Evolutionary conservation across 805 yeast species (phyloP), one percentile per base, ranked within the genome.

Genomic region (Yarrowia yakushimensis): DNA sequence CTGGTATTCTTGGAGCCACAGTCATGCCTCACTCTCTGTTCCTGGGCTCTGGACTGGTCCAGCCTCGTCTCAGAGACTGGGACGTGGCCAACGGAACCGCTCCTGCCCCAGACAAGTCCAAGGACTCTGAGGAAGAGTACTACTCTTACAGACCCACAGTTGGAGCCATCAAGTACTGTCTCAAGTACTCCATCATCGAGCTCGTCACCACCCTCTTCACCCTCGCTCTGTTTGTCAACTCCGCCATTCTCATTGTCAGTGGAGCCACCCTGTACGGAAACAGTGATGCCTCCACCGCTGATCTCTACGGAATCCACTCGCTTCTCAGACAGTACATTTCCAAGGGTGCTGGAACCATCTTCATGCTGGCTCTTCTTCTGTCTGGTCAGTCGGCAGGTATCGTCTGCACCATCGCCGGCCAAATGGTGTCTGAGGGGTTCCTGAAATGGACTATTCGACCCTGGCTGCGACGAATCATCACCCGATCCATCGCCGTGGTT

Each of bases 21-120:
- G 93, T 92, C 25, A 91, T 91, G 97, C 97, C 97, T 8, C 97
- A 92, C 71, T 87, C 94, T 1, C 77, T 91, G 57, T 91, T 87
- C 70, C 78, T 91, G 48, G 97, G 97, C 1, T 85, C 93, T 0
- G 96, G 96, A 13, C 82, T 92, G 62, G 97, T 89, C 6, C 96
- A 90, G 71, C 86, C 96, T 6, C 80, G 97, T 65, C 76, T 91
- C 61, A 82, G 88, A 67, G 96, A 89, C 48, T 90, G 77, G 69
- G 97, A 91, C 72, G 77, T 84, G 17, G 82, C 81, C 63, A 73
- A 83, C 63, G 96, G 96, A 23, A 70, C 74, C 28, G 72, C 71
- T 30, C 31, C 34, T 3, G 28, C 60, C 18, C 46, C 60, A 12
- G 46, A 30, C 18, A 25, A 11, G 20, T 23, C 18, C 6, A 55